phyloP scores from a whole-genome alignment of 176 grass and related monocot species.

The Oryza brachyantha region DNA sequence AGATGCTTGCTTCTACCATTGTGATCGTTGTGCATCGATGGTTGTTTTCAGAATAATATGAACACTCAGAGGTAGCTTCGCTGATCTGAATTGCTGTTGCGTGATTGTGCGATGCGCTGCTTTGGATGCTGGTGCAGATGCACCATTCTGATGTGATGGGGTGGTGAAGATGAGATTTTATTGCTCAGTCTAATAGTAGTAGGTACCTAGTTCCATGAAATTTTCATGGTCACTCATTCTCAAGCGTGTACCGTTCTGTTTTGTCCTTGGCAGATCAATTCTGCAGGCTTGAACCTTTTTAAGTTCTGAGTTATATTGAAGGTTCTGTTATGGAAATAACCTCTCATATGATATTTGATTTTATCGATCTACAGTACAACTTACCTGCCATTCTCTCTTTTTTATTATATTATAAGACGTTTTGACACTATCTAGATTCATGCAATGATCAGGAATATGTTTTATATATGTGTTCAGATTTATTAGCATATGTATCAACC shows the following conservation, averaged over 20 bases:
- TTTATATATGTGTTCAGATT: too few relatives aligned
- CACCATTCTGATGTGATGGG: constrained; percentile 15
- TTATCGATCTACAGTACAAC: not conserved
- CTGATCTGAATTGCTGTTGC: constrained; percentile 9
- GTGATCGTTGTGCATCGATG: constrained; percentile 9
- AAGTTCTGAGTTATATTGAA: not conserved
- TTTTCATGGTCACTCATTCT: constrained; percentile 1
- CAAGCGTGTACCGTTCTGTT: not conserved
- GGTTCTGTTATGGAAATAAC: not conserved
- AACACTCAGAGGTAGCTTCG: constrained; percentile 13
- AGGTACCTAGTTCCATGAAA: not conserved
- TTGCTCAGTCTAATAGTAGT: not conserved
- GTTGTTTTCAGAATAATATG: constrained; percentile 46
- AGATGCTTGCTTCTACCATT: constrained; percentile 15
- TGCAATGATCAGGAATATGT: too few relatives aligned
- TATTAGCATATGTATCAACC: too few relatives aligned
- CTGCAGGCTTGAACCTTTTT: not conserved
- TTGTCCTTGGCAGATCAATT: not conserved
- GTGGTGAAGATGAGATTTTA: constrained; percentile 6
- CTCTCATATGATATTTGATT: not conserved
- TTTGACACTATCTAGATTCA: too few relatives aligned
- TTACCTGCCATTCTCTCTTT: too few relatives aligned
- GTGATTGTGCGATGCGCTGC: not conserved
- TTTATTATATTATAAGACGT: too few relatives aligned
- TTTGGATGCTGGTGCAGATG: constrained; percentile 8